A percentile compares a stretch with the other conserved stretches of the same genome.
These are phyloP conservation scores for Vitis labrusca DNA, from an alignment of 164 flowering plant species.

Conservation along the genomic window DNA sequence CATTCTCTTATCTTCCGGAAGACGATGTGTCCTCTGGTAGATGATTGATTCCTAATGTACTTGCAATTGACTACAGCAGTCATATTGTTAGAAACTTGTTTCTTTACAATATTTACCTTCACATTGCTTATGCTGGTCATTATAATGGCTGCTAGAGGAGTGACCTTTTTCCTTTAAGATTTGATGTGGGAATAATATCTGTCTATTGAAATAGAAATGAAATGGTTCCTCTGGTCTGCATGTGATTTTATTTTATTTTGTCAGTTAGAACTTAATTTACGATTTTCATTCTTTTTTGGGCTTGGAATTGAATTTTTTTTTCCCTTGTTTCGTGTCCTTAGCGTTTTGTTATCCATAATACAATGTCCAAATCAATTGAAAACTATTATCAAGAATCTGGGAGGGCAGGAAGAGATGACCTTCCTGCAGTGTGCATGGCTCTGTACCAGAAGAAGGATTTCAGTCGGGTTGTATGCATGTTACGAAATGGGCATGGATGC, in stretches of 20 bases:
- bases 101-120: neutral
- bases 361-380: conserved; percentile 95
- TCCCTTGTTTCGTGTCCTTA: conserved; percentile 24
- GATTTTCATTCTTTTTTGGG: no score
- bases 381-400: conserved; percentile 99
- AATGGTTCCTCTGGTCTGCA: no score
- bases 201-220: neutral
- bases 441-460: conserved; percentile 97
- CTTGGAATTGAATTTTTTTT: neutral
- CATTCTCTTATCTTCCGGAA: no score
- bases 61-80: neutral
- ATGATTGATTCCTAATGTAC: neutral
- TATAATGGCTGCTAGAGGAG: neutral
- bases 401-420: conserved; percentile 91
- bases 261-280: no score
- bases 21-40: no score
- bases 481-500: conserved; percentile 62
- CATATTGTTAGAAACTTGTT: neutral
- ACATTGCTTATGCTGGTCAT: neutral
- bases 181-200: neutral
- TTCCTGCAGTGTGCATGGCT: conserved; percentile 69
- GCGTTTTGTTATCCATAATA: conserved; percentile 94
- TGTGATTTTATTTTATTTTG: no score
- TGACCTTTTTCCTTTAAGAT: neutral
- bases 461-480: conserved; percentile 90